Evolutionary conservation across 495 filamentous ascomycete genomes (phyloP), one percentile per base, ranked within the genome.

Genomic region (Penicillium angulare): DNA sequence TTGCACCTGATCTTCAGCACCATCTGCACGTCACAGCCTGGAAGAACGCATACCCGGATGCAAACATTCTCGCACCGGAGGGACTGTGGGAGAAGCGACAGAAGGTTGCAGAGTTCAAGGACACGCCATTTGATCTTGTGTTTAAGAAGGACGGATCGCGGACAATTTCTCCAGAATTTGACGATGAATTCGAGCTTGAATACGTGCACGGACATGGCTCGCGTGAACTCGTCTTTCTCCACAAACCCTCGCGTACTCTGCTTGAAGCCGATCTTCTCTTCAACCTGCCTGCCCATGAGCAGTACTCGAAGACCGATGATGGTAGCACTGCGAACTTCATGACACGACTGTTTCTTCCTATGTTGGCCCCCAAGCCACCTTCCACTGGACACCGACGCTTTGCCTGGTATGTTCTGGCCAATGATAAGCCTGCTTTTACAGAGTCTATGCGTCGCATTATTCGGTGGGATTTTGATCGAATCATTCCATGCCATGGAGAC

Each of bases 401-500:
- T 55, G 60, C 86, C 10, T 97, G 93, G 93, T 89, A 95, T 66
- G 76, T 72, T 9, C 59, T 86, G 20, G 86, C 87, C 52, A 66
- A 59, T 6, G 82, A 96, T 67, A 75, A 90, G 40, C 27, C 60
- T 12, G 84, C 79, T 5, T 96, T 90, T 61, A 80, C 82, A 43
- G 75, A 80, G 56, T 88, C 86, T 53, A 71, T 89, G 26, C 62
- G 64, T 53, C 75, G 81, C 52, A 95, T 98, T 53, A 74, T 78
- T 23, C 61, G 60, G 33, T 98, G 92, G 92, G 88, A 92, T 52
- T 92, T 96, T 59, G 85, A 91, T 53, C 86, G 82, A 16, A 78
- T 98, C 52, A 83, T 97, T 60, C 90, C 91, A 1, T 97, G 92
- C 64, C 93, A 98, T 75, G 93, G 93, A 7, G 93, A 98, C 77